phyloP scores from a whole-genome alignment of 768 basidiomycete genomes.

The Pulveroboletus sp. region DNA sequence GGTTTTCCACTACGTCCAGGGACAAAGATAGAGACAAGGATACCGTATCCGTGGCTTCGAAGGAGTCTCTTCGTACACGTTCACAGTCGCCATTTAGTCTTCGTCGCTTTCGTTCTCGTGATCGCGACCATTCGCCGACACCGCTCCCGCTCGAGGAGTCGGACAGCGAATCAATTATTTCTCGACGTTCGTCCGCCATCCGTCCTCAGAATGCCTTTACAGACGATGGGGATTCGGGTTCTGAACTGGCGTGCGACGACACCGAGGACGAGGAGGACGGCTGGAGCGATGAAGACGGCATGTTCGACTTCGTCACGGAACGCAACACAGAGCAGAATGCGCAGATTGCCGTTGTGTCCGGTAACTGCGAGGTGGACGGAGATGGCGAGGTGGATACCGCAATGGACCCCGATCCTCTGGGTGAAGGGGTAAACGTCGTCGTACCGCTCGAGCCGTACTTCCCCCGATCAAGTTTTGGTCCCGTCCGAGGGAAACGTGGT shows the following conservation, averaged over 20 bases:
- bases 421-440: slow-evolving; percentile 89
- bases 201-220: slow-evolving; percentile 61
- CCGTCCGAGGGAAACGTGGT: slow-evolving; percentile 29
- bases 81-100: slow-evolving; percentile 80
- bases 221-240: slow-evolving; percentile 59
- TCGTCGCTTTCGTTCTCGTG: slow-evolving; percentile 57
- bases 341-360: slow-evolving; percentile 35
- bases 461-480: slow-evolving; percentile 45
- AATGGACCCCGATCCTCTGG: slow-evolving; percentile 73
- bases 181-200: slow-evolving; percentile 35
- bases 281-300: slow-evolving; percentile 50
- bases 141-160: slow-evolving; percentile 55
- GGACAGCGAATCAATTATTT: slow-evolving; percentile 40
- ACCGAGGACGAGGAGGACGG: slow-evolving; percentile 56
- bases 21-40: slow-evolving; percentile 31
- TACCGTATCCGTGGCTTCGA: slow-evolving; percentile 39
- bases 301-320: slow-evolving; percentile 77
- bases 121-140: slow-evolving; percentile 50
- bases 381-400: slow-evolving; percentile 50
- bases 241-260: slow-evolving; percentile 48
- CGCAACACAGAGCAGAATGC: slow-evolving; percentile 86
- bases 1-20: slow-evolving; percentile 30
- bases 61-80: slow-evolving; percentile 56
- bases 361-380: slow-evolving; percentile 30
- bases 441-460: slow-evolving; percentile 82